Evolutionary conservation across 345 rosid species (phyloP), one percentile per base, ranked within the genome.

Genomic region (Pseudoturritis turrita): DNA sequence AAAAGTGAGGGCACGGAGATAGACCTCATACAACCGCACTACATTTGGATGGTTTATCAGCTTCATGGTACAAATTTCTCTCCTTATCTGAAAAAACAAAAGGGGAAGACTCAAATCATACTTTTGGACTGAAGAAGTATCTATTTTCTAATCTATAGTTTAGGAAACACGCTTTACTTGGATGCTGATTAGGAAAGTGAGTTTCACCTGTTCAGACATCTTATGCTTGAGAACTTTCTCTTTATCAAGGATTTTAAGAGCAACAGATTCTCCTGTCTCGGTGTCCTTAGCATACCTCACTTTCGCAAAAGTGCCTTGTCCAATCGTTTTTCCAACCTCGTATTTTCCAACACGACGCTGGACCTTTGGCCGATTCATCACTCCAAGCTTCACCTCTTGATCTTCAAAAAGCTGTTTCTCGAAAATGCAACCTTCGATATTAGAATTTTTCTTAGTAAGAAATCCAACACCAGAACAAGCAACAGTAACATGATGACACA

Each of bases 291-390:
- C 99, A 67, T 82, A 91, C 83, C 94, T 89, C 35, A 95, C 99
- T 88, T 95, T 95, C 3, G 99, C 99, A 36, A 91, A 95, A 43
- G 96, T 87, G 26, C 99, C 99, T 79, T 95, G 97, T 6, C 99
- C 99, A 10, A 95, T 80, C 25, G 96, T 95, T 79, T 87, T 83
- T 29, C 99, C 98, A 13, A 92, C 75, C 85, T 95, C 98, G 65
- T 95, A 95, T 77, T 79, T 92, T 74, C 99, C 99, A 35, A 95
- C 88, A 2, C 97, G 77, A 41, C 91, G 95, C 80, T 93, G 92
- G 17, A 84, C 80, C 86, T 90, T 76, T 12, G 79, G 17, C 15
- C 70, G 67, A 70, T 70, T 76, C 79, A 76, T 76, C 58, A 5
- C 51, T 75, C 45, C 31, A 12, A 43, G 13, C n/a, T 3, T 35